phyloP scores from a whole-genome alignment of 2,329 filamentous ascomycete species.

The Aureobasidium lini region DNA sequence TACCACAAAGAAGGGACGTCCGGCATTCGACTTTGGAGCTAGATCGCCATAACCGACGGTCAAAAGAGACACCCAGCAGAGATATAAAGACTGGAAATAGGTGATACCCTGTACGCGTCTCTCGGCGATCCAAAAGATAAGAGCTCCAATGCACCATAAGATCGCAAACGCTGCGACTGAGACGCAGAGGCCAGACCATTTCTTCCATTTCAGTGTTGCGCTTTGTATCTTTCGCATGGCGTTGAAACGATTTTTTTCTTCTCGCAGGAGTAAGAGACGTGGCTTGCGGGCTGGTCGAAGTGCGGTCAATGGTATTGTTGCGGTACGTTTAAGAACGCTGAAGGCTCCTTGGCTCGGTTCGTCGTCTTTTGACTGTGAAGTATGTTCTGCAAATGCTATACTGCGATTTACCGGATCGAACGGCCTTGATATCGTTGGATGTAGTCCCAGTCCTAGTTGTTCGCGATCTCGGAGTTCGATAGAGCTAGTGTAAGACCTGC shows the following conservation, averaged over 20 bases:
- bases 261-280: slow-evolving; percentile 49
- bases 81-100: slow-evolving; percentile 80
- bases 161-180: slow-evolving; percentile 62
- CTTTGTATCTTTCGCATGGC: slow-evolving; percentile 68
- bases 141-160: slow-evolving; percentile 74
- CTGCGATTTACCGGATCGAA: slow-evolving; percentile 17
- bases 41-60: slow-evolving; percentile 85
- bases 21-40: slow-evolving; percentile 67
- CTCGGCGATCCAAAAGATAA: slow-evolving; percentile 63
- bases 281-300: slow-evolving; percentile 25
- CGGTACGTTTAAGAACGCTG: slow-evolving; percentile 11
- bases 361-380: background rate
- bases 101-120: slow-evolving; percentile 47
- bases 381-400: slow-evolving; percentile 9
- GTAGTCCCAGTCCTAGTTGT: slow-evolving; percentile 17
- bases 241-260: slow-evolving; percentile 35
- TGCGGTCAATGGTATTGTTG: slow-evolving; percentile 17
- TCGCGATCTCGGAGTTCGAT: slow-evolving; percentile 37
- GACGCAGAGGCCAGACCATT: slow-evolving; percentile 65
- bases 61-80: slow-evolving; percentile 72
- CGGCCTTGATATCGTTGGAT: slow-evolving; percentile 19
- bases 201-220: slow-evolving; percentile 55
- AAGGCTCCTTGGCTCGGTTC: background rate
- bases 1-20: slow-evolving; percentile 83
- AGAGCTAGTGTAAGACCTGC: slow-evolving; percentile 47